Evolutionary conservation across 495 filamentous ascomycete species (phyloP).

Genomic region (Xylaria flabelliformis): DNA sequence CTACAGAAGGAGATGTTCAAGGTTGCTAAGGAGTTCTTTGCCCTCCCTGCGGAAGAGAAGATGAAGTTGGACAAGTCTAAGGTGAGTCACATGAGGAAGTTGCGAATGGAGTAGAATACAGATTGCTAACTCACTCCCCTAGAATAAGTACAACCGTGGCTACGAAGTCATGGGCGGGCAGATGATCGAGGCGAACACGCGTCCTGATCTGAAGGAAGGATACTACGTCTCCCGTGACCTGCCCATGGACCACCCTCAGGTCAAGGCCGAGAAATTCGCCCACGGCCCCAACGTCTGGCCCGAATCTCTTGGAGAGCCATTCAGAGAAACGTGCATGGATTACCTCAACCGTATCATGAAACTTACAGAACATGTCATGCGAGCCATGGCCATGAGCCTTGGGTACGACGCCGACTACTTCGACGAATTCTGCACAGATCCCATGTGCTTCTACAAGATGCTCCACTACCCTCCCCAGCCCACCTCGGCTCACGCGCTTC

Average conservation of each 20-base stretch:
- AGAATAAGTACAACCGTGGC: conserved; percentile 26
- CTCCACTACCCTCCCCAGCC: conserved; percentile 47
- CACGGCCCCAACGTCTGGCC: conserved; percentile 60
- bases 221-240: conserved; percentile 17
- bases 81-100: no score
- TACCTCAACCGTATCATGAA: conserved; percentile 44
- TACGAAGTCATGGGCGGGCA: conserved; percentile 36
- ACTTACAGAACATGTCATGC: conserved; percentile 46
- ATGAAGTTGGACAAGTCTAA: no score
- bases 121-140: background rate
- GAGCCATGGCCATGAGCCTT: conserved; percentile 51
- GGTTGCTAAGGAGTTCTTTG: conserved; percentile 21
- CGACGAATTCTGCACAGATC: conserved; percentile 47
- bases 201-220: conserved; percentile 26
- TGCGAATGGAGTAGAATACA: no score
- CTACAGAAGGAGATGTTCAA: conserved; percentile 30
- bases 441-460: conserved; percentile 39
- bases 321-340: conserved; percentile 41
- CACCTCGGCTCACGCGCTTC: conserved; percentile 26
- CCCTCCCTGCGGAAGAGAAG: background rate
- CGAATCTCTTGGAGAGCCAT: conserved; percentile 36
- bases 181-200: conserved; percentile 21
- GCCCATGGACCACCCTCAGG: conserved; percentile 7
- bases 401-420: conserved; percentile 49
- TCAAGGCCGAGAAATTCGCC: conserved; percentile 39